These are phyloP conservation scores for Colletotrichum sp. DNA, from an alignment of 2,329 filamentous ascomycete genomes.

Conservation along the genomic window DNA sequence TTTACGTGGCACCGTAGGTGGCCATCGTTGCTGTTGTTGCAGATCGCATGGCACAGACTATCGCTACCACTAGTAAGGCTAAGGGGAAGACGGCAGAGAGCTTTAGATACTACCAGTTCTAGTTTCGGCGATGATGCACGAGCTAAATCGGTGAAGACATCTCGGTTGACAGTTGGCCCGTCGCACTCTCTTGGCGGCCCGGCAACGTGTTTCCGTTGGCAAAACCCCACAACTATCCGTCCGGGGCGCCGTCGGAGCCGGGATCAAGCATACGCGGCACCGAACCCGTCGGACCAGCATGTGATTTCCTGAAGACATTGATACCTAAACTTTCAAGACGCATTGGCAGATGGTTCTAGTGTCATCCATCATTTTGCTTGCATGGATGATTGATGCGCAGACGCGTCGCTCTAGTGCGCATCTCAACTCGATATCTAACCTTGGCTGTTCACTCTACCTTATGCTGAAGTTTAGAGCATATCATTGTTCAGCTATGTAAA, in stretches of 20 bases:
- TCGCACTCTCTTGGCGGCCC: not conserved
- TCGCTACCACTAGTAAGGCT: not conserved
- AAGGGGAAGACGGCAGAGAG: not conserved
- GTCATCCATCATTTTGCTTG: not conserved
- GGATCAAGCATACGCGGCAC: not conserved
- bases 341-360: not conserved
- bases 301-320: not conserved
- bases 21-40: not conserved
- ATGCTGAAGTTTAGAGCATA: not conserved
- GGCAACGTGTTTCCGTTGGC: not conserved
- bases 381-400: not conserved
- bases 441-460: not conserved
- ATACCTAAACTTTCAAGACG: not conserved
- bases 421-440: not conserved
- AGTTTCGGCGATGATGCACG: not conserved
- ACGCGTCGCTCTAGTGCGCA: not conserved
- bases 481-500: not conserved
- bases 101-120: not conserved
- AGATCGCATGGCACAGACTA: not conserved
- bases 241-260: not conserved
- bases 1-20: not conserved
- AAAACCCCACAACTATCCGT: not conserved
- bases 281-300: not conserved
- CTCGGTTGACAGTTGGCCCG: not conserved
- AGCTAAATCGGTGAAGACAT: not conserved